Conservation (phyloP, 106 monocot genomes). For the Agapanthus africanus region DNA sequence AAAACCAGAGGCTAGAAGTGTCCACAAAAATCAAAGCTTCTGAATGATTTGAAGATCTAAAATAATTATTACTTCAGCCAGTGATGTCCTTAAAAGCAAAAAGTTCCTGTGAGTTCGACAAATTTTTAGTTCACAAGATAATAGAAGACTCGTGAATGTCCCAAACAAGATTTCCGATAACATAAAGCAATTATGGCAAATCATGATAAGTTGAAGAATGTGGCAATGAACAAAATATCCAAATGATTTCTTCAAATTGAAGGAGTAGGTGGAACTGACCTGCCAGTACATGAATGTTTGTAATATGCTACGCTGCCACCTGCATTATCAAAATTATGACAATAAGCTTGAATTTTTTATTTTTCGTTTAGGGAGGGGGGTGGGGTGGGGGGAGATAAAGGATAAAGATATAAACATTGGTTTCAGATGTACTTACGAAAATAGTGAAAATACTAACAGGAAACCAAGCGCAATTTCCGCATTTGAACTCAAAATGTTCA, state of each 20-base stretch:
- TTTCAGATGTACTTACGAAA: slow-evolving; percentile 58
- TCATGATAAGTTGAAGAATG: not conserved
- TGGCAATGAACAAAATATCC: not conserved
- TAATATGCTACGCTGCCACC: slow-evolving; percentile 84
- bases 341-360: not conserved
- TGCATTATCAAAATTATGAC: slow-evolving; percentile 28
- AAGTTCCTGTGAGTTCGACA: no score
- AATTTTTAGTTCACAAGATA: not conserved
- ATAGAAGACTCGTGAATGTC: not conserved
- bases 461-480: slow-evolving; percentile 78
- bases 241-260: not conserved
- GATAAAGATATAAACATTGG: not conserved
- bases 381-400: not conserved
- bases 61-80: not conserved
- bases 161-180: not conserved
- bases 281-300: slow-evolving; percentile 98
- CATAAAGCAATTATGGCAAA: not conserved
- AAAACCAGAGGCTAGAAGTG: not conserved
- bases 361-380: no score
- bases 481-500: slow-evolving; percentile 69
- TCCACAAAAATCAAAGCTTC: not conserved
- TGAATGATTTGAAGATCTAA: not conserved
- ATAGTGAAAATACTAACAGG: slow-evolving; percentile 68
- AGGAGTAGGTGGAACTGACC: slow-evolving; percentile 26
- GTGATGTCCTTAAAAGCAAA: no score